phyloP scores from a whole-genome alignment of 345 rosid genomes.

The Rhodamnia argentea region DNA sequence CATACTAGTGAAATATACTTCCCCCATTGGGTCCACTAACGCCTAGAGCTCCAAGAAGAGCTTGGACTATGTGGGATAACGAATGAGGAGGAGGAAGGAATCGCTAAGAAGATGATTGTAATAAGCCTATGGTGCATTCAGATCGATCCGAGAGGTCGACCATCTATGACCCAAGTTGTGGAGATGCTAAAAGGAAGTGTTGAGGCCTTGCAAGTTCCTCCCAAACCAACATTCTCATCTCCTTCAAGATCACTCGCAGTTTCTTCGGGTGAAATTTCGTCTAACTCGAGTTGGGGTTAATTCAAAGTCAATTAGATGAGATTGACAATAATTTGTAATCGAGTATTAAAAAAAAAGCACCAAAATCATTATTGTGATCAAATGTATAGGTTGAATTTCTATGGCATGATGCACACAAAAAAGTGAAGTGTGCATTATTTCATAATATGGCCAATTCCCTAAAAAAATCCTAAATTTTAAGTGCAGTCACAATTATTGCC shows the following conservation, averaged over 20 bases:
- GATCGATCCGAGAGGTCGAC: not conserved
- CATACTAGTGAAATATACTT: not conserved
- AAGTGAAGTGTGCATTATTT: not conserved
- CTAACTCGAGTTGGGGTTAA: not conserved
- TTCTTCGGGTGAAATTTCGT: too few relatives aligned
- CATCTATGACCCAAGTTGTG: not conserved
- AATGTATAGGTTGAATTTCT: not conserved
- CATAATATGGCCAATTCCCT: not conserved
- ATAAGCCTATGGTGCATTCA: conserved; percentile 2
- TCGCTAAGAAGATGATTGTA: not conserved
- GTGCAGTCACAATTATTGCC: too few relatives aligned
- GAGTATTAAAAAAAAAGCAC: too few relatives aligned
- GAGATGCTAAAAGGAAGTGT: not conserved
- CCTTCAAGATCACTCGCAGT: not conserved
- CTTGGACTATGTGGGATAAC: not conserved
- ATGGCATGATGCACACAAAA: not conserved
- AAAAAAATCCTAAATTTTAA: too few relatives aligned
- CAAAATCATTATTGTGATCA: too few relatives aligned
- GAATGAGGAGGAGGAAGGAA: not conserved
- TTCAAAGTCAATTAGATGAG: not conserved
- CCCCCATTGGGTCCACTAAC: not conserved
- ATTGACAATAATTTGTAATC: not conserved
- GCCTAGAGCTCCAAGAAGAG: not conserved
- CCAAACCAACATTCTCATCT: not conserved
- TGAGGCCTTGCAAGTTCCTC: not conserved